Base-by-base conservation (phyloP, 495 filamentous ascomycete genomes). In the Ramalina intermedia region DNA sequence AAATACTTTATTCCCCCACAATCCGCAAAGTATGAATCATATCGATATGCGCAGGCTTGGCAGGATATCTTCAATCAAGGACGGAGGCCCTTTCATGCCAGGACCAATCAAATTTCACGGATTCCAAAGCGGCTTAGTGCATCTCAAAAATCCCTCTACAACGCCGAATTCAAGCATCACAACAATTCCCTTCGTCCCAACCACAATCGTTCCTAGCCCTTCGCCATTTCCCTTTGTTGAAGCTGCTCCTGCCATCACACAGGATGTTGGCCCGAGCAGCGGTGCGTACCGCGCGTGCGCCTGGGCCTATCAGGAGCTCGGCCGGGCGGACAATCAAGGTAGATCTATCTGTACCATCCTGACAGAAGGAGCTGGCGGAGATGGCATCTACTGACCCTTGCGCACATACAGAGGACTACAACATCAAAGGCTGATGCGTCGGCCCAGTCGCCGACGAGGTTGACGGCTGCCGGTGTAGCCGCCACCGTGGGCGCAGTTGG, bases 251-350 rank as follows among this genome's bases (percentile, higher is more conserved):
- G 41, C 41, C 29, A 39, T 40, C 38, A 37, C 45, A 57, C 68
- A 79, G 61, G 62, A 95, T 95, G 88, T 74, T 94, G 78, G 82
- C 83, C 69, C 80, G 86, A 70, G 84, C 85, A 64, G 76, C 74
- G 64, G 69, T 88, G 72, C 85, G 86, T 68, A 74, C 81, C 63
- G 74, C 79, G 75, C 85, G 86, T 75, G 71, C 79, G 58, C 70
- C 84, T 70, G 83, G 80, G 69, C 71, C 79, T 65, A 80, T 67
- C 55, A 66, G 70, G 58, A 66, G 69, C 61, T 63, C 67, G 50
- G 59, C 74, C 58, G 66, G 66, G 59, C 71, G 68, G 63, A 61
- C 66, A 40, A 66, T 69, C 57, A 69, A 66, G 61, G 72, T 76
- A 72, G 57, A 66, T 57, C 52, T 59, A 67, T 65, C 58, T 65